Percentiles rank a stretch among this genome's conserved stretches.
Evolutionary conservation across 805 yeast species (phyloP).

Genomic region (Wickerhamiella sorbophila): DNA sequence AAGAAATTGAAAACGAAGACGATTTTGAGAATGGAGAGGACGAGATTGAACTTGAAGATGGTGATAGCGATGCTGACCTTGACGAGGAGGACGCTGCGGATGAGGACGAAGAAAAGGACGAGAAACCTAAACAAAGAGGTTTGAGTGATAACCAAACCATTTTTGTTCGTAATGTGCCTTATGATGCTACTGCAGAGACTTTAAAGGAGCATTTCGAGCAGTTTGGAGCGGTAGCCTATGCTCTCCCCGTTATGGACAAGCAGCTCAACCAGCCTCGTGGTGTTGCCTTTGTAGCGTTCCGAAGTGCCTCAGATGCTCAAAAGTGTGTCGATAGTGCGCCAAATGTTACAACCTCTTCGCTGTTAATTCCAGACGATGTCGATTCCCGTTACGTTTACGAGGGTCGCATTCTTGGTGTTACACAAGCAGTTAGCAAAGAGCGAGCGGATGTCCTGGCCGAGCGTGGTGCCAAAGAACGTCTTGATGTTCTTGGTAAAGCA

Average conservation of each 20-base stretch:
- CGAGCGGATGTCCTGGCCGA: slow-evolving; percentile 65
- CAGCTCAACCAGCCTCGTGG: slow-evolving; percentile 81
- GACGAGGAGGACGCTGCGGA: slow-evolving; percentile 27
- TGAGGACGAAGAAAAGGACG: slow-evolving; percentile 19
- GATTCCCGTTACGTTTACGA: slow-evolving; percentile 75
- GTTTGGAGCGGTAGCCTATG: slow-evolving; percentile 84
- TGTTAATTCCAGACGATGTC: slow-evolving; percentile 84
- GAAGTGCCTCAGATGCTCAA: slow-evolving; percentile 42
- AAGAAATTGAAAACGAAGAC: slow-evolving; percentile 20
- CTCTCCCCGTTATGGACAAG: slow-evolving; percentile 81
- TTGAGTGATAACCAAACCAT: slow-evolving; percentile 35
- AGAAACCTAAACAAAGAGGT: slow-evolving; percentile 21
- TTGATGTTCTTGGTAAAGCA: slow-evolving; percentile 64
- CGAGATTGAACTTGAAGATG: slow-evolving; percentile 19
- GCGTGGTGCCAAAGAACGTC: slow-evolving; percentile 56
- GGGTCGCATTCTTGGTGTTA: slow-evolving; percentile 74
- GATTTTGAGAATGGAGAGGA: slow-evolving; percentile 19
- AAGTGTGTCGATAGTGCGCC: slow-evolving; percentile 73
- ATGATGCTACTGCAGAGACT: slow-evolving; percentile 76
- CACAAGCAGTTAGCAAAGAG: slow-evolving; percentile 76
- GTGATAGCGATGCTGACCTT: slow-evolving; percentile 24
- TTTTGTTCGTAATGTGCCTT: slow-evolving; percentile 87
- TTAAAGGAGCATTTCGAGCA: slow-evolving; percentile 62
- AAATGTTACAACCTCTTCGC: slow-evolving; percentile 43
- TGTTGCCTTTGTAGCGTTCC: slow-evolving; percentile 87